These are phyloP conservation scores for Aspergillus incahuasiensis DNA, from an alignment of 495 filamentous ascomycete genomes.

Conservation along the genomic window DNA sequence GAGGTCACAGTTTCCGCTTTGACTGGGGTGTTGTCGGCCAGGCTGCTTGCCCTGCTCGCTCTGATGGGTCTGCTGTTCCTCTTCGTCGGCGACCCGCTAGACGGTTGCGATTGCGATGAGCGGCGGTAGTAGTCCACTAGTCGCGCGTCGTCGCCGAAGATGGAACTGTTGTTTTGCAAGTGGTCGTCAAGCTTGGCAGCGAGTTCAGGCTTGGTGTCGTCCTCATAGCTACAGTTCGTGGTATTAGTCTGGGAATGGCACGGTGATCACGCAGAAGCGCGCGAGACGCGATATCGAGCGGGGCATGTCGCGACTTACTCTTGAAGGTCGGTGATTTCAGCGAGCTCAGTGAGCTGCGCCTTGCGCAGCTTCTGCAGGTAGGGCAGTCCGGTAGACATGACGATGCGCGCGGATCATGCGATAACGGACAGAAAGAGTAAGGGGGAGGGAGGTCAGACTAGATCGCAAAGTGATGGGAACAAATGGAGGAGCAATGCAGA, in stretches of 20 bases:
- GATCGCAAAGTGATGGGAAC: neutral
- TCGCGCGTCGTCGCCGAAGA: slow-evolving; percentile 55
- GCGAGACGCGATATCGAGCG: slow-evolving; percentile 5
- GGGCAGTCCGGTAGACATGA: slow-evolving; percentile 54
- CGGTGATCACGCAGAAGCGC: too few species aligned
- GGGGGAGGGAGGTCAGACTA: slow-evolving; percentile 10
- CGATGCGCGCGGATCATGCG: slow-evolving; percentile 37
- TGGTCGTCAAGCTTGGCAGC: slow-evolving; percentile 70
- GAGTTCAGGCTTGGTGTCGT: slow-evolving; percentile 76
- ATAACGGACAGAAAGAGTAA: slow-evolving; percentile 29
- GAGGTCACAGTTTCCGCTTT: slow-evolving; percentile 21
- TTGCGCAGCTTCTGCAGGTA: slow-evolving; percentile 87
- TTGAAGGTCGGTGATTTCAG: slow-evolving; percentile 64
- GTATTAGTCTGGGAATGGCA: neutral
- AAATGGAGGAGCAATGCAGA: neutral
- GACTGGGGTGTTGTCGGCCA: slow-evolving; percentile 13
- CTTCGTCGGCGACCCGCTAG: slow-evolving; percentile 68
- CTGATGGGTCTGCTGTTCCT: slow-evolving; percentile 27
- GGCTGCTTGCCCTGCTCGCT: slow-evolving; percentile 30
- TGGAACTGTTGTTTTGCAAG: slow-evolving; percentile 59
- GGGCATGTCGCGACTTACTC: slow-evolving; percentile 51
- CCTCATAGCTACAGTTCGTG: slow-evolving; percentile 53
- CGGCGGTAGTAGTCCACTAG: slow-evolving; percentile 76
- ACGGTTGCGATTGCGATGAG: slow-evolving; percentile 40
- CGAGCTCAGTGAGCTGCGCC: slow-evolving; percentile 70